Evolutionary conservation across 1,284 basidiomycete genomes (phyloP).

Genomic region (Boletus mariae): DNA sequence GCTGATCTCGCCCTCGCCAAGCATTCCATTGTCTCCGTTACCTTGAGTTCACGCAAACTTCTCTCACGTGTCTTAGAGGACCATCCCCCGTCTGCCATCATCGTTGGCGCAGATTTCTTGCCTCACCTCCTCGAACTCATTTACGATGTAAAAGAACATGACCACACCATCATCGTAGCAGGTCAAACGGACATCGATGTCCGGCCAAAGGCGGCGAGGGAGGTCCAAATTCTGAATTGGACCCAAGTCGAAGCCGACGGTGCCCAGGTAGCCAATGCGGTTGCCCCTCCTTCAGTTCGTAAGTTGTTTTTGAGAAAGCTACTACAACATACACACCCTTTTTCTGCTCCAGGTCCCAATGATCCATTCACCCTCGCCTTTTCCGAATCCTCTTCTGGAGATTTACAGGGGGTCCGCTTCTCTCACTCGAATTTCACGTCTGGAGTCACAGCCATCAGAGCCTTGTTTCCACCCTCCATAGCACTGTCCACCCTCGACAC

Average conservation of each 20-base stretch:
- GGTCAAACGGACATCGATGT: conserved; percentile 48
- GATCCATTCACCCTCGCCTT: conserved; percentile 69
- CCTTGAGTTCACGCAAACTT: conserved; percentile 55
- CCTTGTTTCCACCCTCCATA: conserved; percentile 61
- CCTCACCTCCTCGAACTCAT: conserved; percentile 63
- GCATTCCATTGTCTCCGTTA: conserved; percentile 67
- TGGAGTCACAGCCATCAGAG: conserved; percentile 67
- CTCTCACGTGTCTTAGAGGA: conserved; percentile 59
- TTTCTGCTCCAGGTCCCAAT: conserved; percentile 43
- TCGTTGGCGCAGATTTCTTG: conserved; percentile 61
- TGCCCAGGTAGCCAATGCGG: conserved; percentile 29
- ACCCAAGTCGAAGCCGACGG: conserved; percentile 64
- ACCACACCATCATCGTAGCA: conserved; percentile 63
- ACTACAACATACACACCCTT: neutral
- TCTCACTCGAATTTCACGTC: conserved; percentile 79
- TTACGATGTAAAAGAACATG: conserved; percentile 51
- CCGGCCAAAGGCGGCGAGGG: conserved; percentile 42
- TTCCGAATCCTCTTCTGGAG: conserved; percentile 49
- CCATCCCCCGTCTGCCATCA: conserved; percentile 65
- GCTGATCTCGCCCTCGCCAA: conserved; percentile 72
- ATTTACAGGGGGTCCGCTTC: conserved; percentile 57
- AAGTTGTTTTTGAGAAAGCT: conserved; percentile 8
- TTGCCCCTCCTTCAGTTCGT: conserved; percentile 18
- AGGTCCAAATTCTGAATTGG: conserved; percentile 57
- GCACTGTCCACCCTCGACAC: conserved; percentile 66